Base-by-base conservation (phyloP, 2,329 filamentous ascomycete species). In the Pseudogymnoascus sp. region DNA sequence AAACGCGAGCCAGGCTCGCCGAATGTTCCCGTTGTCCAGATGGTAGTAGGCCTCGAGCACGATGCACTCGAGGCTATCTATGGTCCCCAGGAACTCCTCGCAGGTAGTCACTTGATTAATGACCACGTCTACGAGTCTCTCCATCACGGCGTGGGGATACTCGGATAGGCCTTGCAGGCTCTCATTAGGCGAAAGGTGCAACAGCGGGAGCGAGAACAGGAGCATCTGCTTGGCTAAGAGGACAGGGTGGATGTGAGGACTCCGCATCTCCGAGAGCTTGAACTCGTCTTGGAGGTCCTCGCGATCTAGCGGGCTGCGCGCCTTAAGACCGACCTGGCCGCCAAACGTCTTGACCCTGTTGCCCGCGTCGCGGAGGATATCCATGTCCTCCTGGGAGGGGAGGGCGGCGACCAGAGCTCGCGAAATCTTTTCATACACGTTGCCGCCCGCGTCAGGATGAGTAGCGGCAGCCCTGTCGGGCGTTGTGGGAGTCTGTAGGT, bases 1-100 rank as follows among this genome's bases (percentile, higher is more conserved):
- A 21, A 69, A 66, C 0, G 72, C 69, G 5, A 76, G 44, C 77
- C 76, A 80, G 0, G 73, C 71, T 4, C 72, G 71, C 10, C 76
- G 73, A n/a, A 79, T 70, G 61, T 76, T 77, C 0, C 79, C 78
- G 21, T 61, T 29, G 35, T 78, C 76, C 6, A 65, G 65, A 5
- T 79, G 68, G 64, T 72, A 80, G 6, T 74, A 61, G 6, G 69
- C 70, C 64, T 80, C 77, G 0, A 80, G 64, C 62, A 80, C 71
- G 29, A 80, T 70, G 64, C 76, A 79, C 24, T 76, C 72, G 7
- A 81, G 64, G 1, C 75, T 72, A 61, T 81, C 79, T 0, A 80
- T 42, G 1, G 69, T 75, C 5, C 66, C 66, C 0, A 74, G 61
- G 10, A 80, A 64, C 11, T 74, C 71, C 19, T 79, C 76, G 13